Evolutionary conservation across 108 stramenopile species (phyloP).

Genomic region (Cyclotella atomus): DNA sequence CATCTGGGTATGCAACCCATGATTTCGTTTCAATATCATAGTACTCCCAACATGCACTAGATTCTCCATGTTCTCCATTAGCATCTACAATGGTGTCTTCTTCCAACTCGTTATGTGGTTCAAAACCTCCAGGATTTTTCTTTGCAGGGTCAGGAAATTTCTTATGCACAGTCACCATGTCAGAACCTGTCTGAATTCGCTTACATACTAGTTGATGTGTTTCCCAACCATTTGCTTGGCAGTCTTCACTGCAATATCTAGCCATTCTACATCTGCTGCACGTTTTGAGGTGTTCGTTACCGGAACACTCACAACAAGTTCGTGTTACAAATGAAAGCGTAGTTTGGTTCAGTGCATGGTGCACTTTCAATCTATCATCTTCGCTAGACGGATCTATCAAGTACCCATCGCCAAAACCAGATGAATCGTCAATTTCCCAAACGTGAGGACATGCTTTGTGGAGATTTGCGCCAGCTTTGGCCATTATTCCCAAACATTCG

Average conservation of each 20-base stretch:
- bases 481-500: slow-evolving; percentile 8
- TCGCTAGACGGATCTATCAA: background rate
- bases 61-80: background rate
- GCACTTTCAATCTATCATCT: background rate
- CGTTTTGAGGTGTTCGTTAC: background rate
- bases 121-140: background rate
- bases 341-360: background rate
- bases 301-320: background rate
- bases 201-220: background rate
- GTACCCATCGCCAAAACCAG: background rate
- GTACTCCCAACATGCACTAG: slow-evolving; percentile 1
- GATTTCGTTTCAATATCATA: slow-evolving; percentile 1
- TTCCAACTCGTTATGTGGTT: background rate
- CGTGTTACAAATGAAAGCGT: background rate
- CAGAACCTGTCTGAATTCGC: background rate
- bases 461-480: background rate
- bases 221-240: background rate
- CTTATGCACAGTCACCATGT: slow-evolving; percentile 4
- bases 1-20: background rate
- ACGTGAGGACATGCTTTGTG: slow-evolving; percentile 4
- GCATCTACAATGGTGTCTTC: background rate
- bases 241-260: slow-evolving; percentile 5
- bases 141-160: slow-evolving; percentile 3
- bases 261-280: background rate
- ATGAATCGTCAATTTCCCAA: background rate